phyloP scores from a whole-genome alignment of 805 yeast species.

The Wickerhamomyces queroliae region DNA sequence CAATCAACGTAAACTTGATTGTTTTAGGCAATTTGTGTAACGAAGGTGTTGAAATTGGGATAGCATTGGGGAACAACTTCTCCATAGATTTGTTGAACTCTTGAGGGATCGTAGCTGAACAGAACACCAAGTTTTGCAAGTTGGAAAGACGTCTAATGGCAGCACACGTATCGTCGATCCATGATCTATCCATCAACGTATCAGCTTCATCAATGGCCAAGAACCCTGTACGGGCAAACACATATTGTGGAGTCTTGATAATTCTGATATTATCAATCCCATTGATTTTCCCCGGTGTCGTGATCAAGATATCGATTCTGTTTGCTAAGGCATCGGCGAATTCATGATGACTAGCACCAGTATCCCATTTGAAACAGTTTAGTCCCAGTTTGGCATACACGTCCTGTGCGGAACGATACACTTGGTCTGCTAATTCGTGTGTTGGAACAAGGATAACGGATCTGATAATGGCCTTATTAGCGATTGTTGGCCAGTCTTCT shows the following conservation, averaged over 20 bases:
- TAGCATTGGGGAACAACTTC: slow-evolving; percentile 57
- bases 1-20: slow-evolving; percentile 67
- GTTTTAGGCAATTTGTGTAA: slow-evolving; percentile 80
- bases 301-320: slow-evolving; percentile 72
- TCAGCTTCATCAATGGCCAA: slow-evolving; percentile 93
- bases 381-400: slow-evolving; percentile 32
- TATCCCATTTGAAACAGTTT: slow-evolving; percentile 54
- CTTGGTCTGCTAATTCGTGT: slow-evolving; percentile 82
- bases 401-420: slow-evolving; percentile 37
- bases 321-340: slow-evolving; percentile 40
- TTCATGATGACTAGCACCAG: slow-evolving; percentile 47
- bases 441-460: slow-evolving; percentile 85
- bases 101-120: slow-evolving; percentile 87
- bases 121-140: slow-evolving; percentile 61
- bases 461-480: slow-evolving; percentile 44
- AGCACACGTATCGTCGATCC: slow-evolving; percentile 57
- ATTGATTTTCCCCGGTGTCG: slow-evolving; percentile 75
- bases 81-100: slow-evolving; percentile 61
- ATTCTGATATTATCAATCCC: slow-evolving; percentile 29
- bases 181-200: slow-evolving; percentile 78
- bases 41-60: slow-evolving; percentile 69
- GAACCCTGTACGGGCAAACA: slow-evolving; percentile 43
- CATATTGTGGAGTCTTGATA: slow-evolving; percentile 32
- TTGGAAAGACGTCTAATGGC: slow-evolving; percentile 46
- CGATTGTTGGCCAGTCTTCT: slow-evolving; percentile 28